Evolutionary conservation across 2,329 filamentous ascomycete genomes (phyloP), one percentile per base, ranked within the genome.

Genomic region (Beauveria brongniartii): DNA sequence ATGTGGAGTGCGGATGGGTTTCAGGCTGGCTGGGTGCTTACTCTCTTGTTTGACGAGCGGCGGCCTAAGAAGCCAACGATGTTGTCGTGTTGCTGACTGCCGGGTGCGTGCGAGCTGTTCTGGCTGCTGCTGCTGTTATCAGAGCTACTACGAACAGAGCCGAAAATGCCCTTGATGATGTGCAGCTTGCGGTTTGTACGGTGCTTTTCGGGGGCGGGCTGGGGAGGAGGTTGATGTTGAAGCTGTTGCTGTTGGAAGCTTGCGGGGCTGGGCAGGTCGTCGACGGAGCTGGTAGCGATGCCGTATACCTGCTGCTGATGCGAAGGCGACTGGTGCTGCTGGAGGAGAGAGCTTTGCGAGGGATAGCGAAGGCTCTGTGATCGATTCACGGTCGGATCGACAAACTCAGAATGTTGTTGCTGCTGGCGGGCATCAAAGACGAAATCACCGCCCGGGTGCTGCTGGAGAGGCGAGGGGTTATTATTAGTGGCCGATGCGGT

Each of bases 11-110:
- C 40, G 10, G 7, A 9, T 34, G 48, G 26, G 48, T 46, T 50
- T 59, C 55, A 34, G 55, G 18, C 14, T 24, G 71, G 64, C 80
- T 77, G 77, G 80, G 81, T 70, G 77, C 80, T 81, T 70, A 80
- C 73, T 68, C 82, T 78, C 74, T 83, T 62, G 60, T 28, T 85
- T 50, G 84, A 87, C 37, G 80, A 77, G 65, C 81, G 77, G 64
- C 82, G 82, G 65, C 72, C 76, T 53, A 85, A 71, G 56, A 85
- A 71, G 55, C 78, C 77, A 53, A 72, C 65, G 62, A 74, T 75
- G 67, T 79, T 81, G 68, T 81, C 79, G 76, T 82, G 62, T 40
- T 65, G 65, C 55, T 66, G 67, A 66, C 54, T 64, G 54, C 28
- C 64, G 26, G 65, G 65, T 28, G 51, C 56, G 47, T 68, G 70